Evolutionary conservation across 768 basidiomycete genomes (phyloP), one percentile per base, ranked within the genome.

Genomic region (Hypsizygus marmoreus): DNA sequence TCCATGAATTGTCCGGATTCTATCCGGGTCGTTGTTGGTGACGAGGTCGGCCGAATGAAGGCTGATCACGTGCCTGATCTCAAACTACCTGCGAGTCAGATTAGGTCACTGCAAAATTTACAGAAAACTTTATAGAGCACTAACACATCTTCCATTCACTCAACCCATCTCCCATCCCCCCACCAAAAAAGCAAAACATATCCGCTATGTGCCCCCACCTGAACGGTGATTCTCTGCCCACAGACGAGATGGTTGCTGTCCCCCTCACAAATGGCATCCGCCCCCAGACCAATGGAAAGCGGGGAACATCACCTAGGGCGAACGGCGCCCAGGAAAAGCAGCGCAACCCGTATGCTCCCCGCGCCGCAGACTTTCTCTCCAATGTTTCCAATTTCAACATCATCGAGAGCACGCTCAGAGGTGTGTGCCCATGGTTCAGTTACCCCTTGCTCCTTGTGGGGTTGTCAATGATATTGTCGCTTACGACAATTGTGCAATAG

Each of bases 391-490:
- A 93, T 73, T 94, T 93, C 71, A 91, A 85, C 68, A 98, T 97
- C 70, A 97, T 97, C 62, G 94, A 97, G 72, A 93, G 90, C 58
- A 98, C 95, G 4, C 81, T 97, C 47, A 76, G 95, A 81, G 93
- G 94, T 92, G 31, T 42, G 80, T 72, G 25, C 36, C 23, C 20
- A 22, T 12, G 19, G 19, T 14, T n/a, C 33, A 11, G n/a, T 30
- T 41, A 28, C 35, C 10, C 22, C 19, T 14, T 23, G 16, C 32
- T 44, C 37, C 19, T 24, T 23, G 20, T 24, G 14, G 22, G 33
- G 6, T 24, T 41, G 14, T 16, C 25, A n/a, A 23, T 38, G n/a
- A 47, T 2, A 33, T 33, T 34, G 23, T 43, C 32, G 17, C 12
- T 16, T 28, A 35, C 32, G 49, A 14, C 60, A 20, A 23, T 43